phyloP scores from a whole-genome alignment of 805 yeast genomes.

The Monosporozyma yasuniensis region DNA sequence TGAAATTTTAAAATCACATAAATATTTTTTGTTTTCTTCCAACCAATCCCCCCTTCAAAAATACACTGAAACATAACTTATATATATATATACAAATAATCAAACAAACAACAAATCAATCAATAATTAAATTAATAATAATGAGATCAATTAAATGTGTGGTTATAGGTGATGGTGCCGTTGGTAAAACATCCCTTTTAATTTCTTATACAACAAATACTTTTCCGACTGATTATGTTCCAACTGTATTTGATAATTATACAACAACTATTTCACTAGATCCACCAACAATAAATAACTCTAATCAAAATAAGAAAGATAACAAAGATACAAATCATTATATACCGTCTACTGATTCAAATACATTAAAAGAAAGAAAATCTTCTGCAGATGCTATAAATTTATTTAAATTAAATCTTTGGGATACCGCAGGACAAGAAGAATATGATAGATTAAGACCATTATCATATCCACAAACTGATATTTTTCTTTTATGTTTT shows the following conservation, averaged over 20 bases:
- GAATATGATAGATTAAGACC: conserved; percentile 88
- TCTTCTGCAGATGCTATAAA: neutral
- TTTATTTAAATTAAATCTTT: conserved; percentile 67
- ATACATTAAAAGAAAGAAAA: neutral
- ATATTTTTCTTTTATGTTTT: conserved; percentile 77
- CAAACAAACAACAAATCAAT: no score
- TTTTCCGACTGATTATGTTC: conserved; percentile 87
- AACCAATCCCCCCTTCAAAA: no score
- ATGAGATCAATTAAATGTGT: conserved; percentile 90
- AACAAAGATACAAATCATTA: neutral
- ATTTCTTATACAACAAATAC: conserved; percentile 88
- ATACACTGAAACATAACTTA: no score
- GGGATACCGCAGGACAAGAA: conserved; percentile 96
- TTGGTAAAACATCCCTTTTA: conserved; percentile 84
- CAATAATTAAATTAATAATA: neutral
- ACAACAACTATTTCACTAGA: conserved; percentile 64
- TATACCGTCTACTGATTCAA: neutral
- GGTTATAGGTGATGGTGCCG: conserved; percentile 92
- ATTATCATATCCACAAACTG: conserved; percentile 85
- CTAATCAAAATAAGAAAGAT: no score
- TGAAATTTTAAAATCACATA: no score
- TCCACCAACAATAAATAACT: conserved; percentile 5
- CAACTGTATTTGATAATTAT: conserved; percentile 89
- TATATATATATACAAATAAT: no score
- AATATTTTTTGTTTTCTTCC: no score